Evolutionary conservation across 139 green algal genomes (phyloP), one percentile per base, ranked within the genome.

Genomic region (Spirogloea muscicola): DNA sequence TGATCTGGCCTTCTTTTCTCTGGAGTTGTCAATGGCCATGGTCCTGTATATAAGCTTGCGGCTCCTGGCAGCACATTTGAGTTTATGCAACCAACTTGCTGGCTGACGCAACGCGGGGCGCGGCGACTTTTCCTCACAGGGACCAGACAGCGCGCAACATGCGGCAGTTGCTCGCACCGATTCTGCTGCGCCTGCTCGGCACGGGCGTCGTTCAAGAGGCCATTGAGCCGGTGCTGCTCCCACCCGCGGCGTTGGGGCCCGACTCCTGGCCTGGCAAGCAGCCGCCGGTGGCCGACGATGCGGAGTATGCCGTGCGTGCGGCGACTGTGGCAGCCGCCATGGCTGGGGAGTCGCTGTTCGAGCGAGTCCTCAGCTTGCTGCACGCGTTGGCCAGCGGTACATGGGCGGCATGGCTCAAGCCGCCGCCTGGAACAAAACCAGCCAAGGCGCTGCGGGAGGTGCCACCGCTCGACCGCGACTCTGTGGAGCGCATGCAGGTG

Each of bases 391-490:
- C 86, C n/a, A 49, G 40, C 1, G 70, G 57, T 16, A 34, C 31
- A 1, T 89, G 84, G 86, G 62, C 86, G 0, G 55, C 78, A 0
- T 90, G 86, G 86, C 76, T 90, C 6, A 41, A 69, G 57, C 69
- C 69, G 3, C 3, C 3, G 43, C 27, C 27, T 27, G 58, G 58
- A 25, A 49, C 33, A 3, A 37, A 27, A 25, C 25, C 57, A 3
- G 55, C 3, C 6, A 76, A 76, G 58, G 39, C 63, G 33, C 25
- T 72, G 63, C 37, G 63, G 4, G 63, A 72, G 9, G 68, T 76
- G 25, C 55, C 6, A n/a, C 57, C 48, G 37, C 21, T 68, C n/a
- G 68, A 76, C 6, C 33, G 65, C 34, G 49, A 74, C 33, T 40
- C 74, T 34, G 52, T 9, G 5, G 68, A 76, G 13, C 41, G 34